A percentile compares a stretch with the other conserved stretches of the same genome.
Conservation (phyloP, 768 basidiomycete species). For the Suillus cothurnatus region DNA sequence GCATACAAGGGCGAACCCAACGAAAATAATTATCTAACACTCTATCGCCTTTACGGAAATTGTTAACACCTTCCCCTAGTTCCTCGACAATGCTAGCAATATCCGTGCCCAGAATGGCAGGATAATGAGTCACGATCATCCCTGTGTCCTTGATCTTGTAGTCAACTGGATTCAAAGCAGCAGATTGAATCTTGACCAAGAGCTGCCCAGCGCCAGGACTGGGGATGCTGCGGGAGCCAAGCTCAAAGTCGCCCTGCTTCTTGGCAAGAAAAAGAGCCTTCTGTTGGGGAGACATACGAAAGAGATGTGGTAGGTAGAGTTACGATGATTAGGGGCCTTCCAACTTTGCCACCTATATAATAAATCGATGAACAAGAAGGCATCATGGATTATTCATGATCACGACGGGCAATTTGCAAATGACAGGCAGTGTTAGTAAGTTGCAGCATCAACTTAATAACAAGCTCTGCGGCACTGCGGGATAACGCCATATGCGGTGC, state of each 20-base stretch:
- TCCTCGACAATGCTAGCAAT: slow-evolving; percentile 41
- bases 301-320: not conserved
- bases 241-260: slow-evolving; percentile 31
- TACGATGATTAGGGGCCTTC: too few relatives aligned
- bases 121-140: slow-evolving; percentile 35
- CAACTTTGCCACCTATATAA: too few relatives aligned
- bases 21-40: slow-evolving; percentile 31
- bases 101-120: slow-evolving; percentile 38
- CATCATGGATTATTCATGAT: too few relatives aligned
- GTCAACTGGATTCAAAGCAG: slow-evolving; percentile 50
- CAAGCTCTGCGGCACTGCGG: too few relatives aligned
- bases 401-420: too few relatives aligned
- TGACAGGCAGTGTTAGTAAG: too few relatives aligned
- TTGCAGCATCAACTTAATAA: too few relatives aligned
- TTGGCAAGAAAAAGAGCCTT: slow-evolving; percentile 29
- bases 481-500: too few relatives aligned
- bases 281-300: slow-evolving; percentile 31
- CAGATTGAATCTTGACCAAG: slow-evolving; percentile 42
- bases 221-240: slow-evolving; percentile 30
- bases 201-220: slow-evolving; percentile 42
- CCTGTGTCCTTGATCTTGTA: slow-evolving; percentile 39
- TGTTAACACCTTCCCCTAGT: slow-evolving; percentile 39
- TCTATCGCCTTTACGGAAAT: slow-evolving; percentile 40
- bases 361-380: too few relatives aligned
- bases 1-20: slow-evolving; percentile 4